phyloP scores from a whole-genome alignment of 2,329 filamentous ascomycete species.

The Laburnicola sp. region DNA sequence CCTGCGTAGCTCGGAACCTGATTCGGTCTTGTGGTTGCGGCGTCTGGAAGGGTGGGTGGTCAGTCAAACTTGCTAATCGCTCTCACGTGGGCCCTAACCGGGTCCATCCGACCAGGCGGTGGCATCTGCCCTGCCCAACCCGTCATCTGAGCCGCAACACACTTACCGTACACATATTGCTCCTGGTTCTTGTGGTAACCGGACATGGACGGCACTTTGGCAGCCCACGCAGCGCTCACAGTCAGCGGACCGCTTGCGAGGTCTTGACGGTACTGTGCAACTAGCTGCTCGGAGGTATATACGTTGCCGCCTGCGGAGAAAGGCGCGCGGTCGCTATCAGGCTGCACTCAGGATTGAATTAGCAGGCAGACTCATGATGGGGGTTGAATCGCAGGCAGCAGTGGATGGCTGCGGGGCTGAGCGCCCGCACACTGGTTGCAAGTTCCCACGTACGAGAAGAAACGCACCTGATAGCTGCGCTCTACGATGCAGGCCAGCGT shows the following conservation, averaged over 20 bases:
- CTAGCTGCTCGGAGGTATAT: constrained; percentile 25
- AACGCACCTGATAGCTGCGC: constrained; percentile 43
- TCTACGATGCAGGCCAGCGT: constrained; percentile 43
- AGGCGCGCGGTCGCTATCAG: constrained; percentile 39
- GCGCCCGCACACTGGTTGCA: constrained; percentile 16
- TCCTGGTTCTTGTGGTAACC: constrained; percentile 77
- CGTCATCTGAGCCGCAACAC: constrained; percentile 47
- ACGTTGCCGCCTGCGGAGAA: constrained; percentile 32
- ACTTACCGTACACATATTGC: constrained; percentile 81
- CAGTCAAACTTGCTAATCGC: constrained; percentile 47
- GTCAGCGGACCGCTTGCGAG: constrained; percentile 57
- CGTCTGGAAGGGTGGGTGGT: constrained; percentile 55
- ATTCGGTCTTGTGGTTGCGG: constrained; percentile 64
- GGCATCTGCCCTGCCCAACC: constrained; percentile 39
- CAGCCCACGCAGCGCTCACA: constrained; percentile 34
- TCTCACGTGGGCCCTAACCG: constrained; percentile 44
- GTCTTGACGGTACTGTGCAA: constrained; percentile 38
- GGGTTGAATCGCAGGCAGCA: constrained; percentile 36
- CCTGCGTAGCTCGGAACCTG: constrained; percentile 56
- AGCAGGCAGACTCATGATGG: constrained; percentile 34
- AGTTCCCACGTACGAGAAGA: constrained; percentile 15
- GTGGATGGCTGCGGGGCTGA: constrained; percentile 20
- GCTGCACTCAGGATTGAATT: constrained; percentile 25
- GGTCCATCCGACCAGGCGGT: constrained; percentile 41
- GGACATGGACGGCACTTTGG: constrained; percentile 71